Percentiles rank a stretch among this genome's conserved stretches.
These are phyloP conservation scores for Colletotrichum limetticola DNA, from an alignment of 2,329 filamentous ascomycete species.

Conservation along the genomic window DNA sequence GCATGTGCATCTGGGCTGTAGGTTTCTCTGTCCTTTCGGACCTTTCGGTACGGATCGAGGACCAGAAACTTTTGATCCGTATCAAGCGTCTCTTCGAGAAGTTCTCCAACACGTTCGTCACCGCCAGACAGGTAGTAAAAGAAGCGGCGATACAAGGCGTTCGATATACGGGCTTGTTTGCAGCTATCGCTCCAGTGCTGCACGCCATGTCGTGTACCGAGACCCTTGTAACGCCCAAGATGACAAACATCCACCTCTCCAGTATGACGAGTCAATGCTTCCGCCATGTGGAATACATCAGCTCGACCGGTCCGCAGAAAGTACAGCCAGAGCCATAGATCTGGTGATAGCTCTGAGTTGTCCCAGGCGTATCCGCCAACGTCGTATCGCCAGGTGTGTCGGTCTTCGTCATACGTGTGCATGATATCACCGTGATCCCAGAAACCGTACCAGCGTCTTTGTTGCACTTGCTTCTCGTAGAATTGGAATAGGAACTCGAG, in stretches of 20 bases:
- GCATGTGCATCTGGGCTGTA: not conserved
- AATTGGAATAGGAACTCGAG: constrained; percentile 67
- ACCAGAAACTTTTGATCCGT: not conserved
- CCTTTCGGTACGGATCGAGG: not conserved
- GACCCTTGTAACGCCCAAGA: constrained; percentile 64
- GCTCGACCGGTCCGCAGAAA: constrained; percentile 68
- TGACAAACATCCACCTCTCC: constrained; percentile 64
- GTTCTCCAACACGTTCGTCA: not conserved
- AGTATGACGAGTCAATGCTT: constrained; percentile 67
- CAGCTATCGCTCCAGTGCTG: constrained; percentile 71
- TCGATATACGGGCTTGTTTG: constrained; percentile 70
- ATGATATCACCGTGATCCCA: constrained; percentile 71
- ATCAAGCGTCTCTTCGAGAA: not conserved
- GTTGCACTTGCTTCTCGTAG: constrained; percentile 65
- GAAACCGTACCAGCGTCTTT: constrained; percentile 72
- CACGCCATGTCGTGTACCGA: constrained; percentile 71
- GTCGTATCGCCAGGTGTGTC: constrained; percentile 72
- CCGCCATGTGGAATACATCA: constrained; percentile 68
- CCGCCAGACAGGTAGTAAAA: constrained; percentile 63
- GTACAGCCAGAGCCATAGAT: constrained; percentile 71
- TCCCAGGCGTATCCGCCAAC: constrained; percentile 74
- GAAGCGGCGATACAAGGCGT: constrained; percentile 62
- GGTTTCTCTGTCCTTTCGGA: not conserved
- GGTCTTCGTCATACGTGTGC: constrained; percentile 69
- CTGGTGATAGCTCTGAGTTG: constrained; percentile 71